Evolutionary conservation across 768 basidiomycete species (phyloP).

Genomic region (Mycena floridula): DNA sequence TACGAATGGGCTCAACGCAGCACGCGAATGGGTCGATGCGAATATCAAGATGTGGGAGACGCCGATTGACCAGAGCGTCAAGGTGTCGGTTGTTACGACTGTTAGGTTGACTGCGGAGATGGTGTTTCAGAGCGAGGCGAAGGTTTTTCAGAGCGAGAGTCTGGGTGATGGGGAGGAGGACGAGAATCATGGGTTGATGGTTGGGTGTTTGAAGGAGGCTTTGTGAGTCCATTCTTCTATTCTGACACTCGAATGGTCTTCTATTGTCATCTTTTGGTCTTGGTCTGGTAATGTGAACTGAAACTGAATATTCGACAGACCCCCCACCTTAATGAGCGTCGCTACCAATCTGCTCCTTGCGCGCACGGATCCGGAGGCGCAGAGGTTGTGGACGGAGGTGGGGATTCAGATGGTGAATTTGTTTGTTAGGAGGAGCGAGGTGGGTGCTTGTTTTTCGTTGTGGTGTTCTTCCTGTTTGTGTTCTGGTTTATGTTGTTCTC

Average conservation of each 20-base stretch:
- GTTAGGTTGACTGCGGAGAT: constrained; percentile 39
- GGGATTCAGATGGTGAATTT: constrained; percentile 54
- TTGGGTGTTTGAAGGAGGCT: too few relatives aligned
- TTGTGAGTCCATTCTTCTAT: too few relatives aligned
- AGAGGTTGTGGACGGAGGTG: constrained; percentile 65
- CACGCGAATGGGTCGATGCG: constrained; percentile 46
- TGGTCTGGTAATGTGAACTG: too few relatives aligned
- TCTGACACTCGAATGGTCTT: too few relatives aligned
- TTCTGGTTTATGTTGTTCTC: too few relatives aligned
- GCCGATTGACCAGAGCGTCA: constrained; percentile 57
- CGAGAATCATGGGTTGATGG: too few relatives aligned
- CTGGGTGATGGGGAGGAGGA: too few relatives aligned
- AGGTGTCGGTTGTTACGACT: constrained; percentile 50
- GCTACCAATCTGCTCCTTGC: constrained; percentile 51
- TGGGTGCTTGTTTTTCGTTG: constrained; percentile 25
- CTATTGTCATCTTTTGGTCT: too few relatives aligned
- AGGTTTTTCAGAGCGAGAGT: too few relatives aligned
- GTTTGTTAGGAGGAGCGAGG: constrained; percentile 44
- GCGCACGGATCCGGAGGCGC: constrained; percentile 54
- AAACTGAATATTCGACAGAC: too few relatives aligned
- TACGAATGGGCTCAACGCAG: too few relatives aligned
- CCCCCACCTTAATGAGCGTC: constrained; percentile 40
- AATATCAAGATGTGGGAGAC: constrained; percentile 55
- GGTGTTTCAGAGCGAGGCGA: constrained; percentile 39
- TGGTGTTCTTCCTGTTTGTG: too few relatives aligned